Evolutionary conservation across 2,329 filamentous ascomycete species (phyloP).

Genomic region (Diaporthe humulicola): DNA sequence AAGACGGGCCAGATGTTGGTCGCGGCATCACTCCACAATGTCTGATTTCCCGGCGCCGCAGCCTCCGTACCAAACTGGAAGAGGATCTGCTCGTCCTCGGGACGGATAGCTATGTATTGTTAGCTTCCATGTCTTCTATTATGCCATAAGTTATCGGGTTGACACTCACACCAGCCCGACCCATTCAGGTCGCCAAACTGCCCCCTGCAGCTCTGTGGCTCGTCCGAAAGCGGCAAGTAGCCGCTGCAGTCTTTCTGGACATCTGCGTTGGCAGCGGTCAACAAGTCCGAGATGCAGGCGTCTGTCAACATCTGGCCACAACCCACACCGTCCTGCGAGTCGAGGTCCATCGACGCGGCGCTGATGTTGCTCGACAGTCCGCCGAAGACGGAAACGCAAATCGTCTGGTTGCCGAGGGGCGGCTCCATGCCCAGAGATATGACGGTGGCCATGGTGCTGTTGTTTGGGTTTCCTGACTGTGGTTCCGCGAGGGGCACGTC

Average conservation of each 20-base stretch:
- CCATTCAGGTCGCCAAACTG: not conserved
- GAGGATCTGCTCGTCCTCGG: not conserved
- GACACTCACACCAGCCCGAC: not conserved
- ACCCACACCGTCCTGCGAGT: not conserved
- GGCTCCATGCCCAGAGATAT: not conserved
- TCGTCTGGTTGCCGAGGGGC: not conserved
- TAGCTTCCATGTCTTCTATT: not conserved
- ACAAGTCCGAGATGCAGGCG: not conserved
- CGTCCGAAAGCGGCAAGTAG: not conserved
- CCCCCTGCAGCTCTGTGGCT: not conserved
- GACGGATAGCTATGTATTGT: not conserved
- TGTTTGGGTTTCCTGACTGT: not conserved
- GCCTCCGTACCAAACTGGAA: not conserved
- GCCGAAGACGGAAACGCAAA: not conserved
- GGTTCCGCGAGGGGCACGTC: not conserved
- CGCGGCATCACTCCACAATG: not conserved
- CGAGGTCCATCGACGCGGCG: not conserved
- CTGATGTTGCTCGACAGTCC: conserved; percentile 1
- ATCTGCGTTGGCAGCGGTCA: not conserved
- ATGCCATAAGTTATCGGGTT: not conserved
- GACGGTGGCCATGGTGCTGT: conserved; percentile 2
- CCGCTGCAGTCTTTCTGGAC: not conserved
- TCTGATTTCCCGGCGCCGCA: not conserved
- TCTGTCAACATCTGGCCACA: conserved; percentile 4
- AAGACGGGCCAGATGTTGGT: conserved; percentile 3